Evolutionary conservation across 1,139 yeast species (phyloP), one percentile per base, ranked within the genome.

Genomic region (Yamadazyma blattariae): DNA sequence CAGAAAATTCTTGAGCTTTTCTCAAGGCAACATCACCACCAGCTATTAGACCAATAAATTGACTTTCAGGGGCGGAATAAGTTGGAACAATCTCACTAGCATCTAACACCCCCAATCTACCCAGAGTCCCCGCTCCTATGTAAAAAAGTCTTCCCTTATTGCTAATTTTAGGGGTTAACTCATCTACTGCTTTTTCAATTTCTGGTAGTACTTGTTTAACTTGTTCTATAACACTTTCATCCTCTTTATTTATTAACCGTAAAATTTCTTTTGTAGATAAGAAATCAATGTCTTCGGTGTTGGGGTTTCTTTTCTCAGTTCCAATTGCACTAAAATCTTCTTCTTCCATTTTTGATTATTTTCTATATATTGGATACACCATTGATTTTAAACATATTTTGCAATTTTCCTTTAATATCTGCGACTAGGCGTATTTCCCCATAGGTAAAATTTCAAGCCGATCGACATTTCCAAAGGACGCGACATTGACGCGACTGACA

Each of bases 11-110:
- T 32, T 49, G 47, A 4, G 60, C 55, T 20, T 38, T 40, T 25
- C 58, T 34, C n/a, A 56, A 41, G 3, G 60, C 59, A 7, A 29
- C 36, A 28, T 56, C 58, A 3, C 60, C 60, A 7, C 60, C 60
- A 16, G 60, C 52, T n/a, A 55, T 54, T 10, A 55, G 26, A 1
- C 55, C 61, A 5, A 55, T 49, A 36, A 56, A 56, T 41, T 52
- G 54, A 7, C 41, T 47, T 7, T 45, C 38, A n/a, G 57, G 47
- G 10, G 50, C 57, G 2, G 58, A 52, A 33, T 49, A 55, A 5
- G 61, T 55, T 3, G 61, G 59, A n/a, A 59, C 57, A 14, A 55
- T 47, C 38, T 55, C 60, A 2, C 57, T 44, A 19, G 60, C 56
- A 41, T 55, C 60, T 25, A 55, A 34, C 2, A 56, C 43, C 2